A percentile compares a stretch with the other conserved stretches of the same genome.
Conservation (phyloP, 306 rosid species). For the Gynostemma pentaphyllum region DNA sequence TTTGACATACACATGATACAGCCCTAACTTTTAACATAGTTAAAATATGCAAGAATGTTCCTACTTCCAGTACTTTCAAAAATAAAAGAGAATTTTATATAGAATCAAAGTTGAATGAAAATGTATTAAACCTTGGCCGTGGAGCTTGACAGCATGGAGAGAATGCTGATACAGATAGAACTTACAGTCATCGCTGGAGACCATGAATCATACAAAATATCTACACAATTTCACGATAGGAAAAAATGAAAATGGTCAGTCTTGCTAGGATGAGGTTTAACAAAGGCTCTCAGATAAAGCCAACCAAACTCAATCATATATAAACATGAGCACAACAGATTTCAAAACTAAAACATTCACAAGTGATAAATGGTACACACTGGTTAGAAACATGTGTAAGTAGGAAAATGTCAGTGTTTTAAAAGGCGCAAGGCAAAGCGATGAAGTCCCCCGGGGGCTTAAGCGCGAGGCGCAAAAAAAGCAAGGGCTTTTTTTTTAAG, state of each 20-base stretch:
- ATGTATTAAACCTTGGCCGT: slow-evolving; percentile 59
- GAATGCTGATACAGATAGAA: slow-evolving; percentile 98
- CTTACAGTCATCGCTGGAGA: slow-evolving; percentile 99
- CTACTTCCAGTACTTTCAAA: background rate
- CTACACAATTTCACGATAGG: slow-evolving; percentile 36
- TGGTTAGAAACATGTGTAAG: background rate
- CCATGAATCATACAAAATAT: slow-evolving; percentile 98
- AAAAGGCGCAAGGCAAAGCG: no score
- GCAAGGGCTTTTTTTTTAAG: no score
- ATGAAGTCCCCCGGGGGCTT: no score
- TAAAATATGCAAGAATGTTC: background rate
- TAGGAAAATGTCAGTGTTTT: no score
- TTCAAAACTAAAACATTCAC: background rate
- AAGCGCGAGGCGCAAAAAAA: no score
- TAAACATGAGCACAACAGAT: background rate
- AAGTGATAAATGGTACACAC: background rate
- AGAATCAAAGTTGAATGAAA: slow-evolving; percentile 1
- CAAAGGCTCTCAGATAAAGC: background rate
- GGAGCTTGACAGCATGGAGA: slow-evolving; percentile 99
- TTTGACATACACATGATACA: background rate
- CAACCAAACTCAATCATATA: background rate
- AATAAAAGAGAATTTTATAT: background rate
- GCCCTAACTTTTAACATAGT: background rate
- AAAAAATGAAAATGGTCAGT: slow-evolving; percentile 21
- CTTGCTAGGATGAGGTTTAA: background rate